A percentile compares a stretch with the other conserved stretches of the same genome.
These are phyloP conservation scores for Trichocomaceae sp. DNA, from an alignment of 2,329 filamentous ascomycete species.

Conservation along the genomic window DNA sequence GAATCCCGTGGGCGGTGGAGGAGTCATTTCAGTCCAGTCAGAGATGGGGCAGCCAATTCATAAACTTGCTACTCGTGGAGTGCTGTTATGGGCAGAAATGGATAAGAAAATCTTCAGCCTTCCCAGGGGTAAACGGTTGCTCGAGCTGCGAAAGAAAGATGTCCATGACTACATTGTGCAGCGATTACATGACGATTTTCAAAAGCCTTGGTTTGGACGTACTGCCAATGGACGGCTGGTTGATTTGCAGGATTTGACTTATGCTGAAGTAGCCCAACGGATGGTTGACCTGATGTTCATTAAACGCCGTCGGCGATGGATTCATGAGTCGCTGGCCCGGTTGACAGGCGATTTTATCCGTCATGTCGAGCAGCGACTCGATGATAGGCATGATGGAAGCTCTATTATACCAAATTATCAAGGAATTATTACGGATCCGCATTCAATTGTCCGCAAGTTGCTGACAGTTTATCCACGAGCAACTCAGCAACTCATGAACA, in stretches of 20 bases:
- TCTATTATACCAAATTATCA: no score
- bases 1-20: slow-evolving; percentile 64
- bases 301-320: slow-evolving; percentile 84
- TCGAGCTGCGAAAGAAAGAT: slow-evolving; percentile 45
- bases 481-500: slow-evolving; percentile 74
- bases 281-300: slow-evolving; percentile 88
- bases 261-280: slow-evolving; percentile 74
- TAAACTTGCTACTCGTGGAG: slow-evolving; percentile 93
- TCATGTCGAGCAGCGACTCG: slow-evolving; percentile 83
- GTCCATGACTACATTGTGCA: slow-evolving; percentile 64
- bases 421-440: no score
- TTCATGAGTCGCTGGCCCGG: slow-evolving; percentile 72
- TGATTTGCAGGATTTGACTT: slow-evolving; percentile 93
- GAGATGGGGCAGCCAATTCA: slow-evolving; percentile 99
- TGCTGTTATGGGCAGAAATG: slow-evolving; percentile 97
- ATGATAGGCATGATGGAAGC: not conserved
- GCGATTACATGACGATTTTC: slow-evolving; percentile 91
- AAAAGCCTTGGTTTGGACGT: slow-evolving; percentile 92
- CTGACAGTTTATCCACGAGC: no score
- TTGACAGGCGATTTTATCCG: slow-evolving; percentile 94
- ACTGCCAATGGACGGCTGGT: slow-evolving; percentile 73
- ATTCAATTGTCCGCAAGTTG: no score
- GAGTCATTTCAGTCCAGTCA: slow-evolving; percentile 93
- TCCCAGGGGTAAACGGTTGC: slow-evolving; percentile 82
- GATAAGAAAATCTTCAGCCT: slow-evolving; percentile 89